Base-by-base conservation (phyloP, 768 basidiomycete species). In the Psilocybe tampanensis region DNA sequence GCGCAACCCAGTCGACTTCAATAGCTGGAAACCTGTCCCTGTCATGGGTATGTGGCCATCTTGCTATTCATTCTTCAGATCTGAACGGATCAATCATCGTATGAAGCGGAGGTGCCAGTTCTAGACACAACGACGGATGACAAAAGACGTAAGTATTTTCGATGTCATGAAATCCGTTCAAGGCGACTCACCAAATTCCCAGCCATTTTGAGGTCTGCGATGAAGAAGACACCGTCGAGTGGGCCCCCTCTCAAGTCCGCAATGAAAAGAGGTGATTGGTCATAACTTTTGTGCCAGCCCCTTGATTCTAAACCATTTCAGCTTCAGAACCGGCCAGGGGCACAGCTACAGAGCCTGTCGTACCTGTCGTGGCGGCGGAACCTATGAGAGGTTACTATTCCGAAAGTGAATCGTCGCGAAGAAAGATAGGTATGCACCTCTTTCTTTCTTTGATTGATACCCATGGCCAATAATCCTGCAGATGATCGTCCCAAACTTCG, bases 221-320 rank as follows among this genome's bases (percentile, higher is more conserved):
- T 65, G 44, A 65, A 62, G 52, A 63, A 59, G 45, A 47, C 58
- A 3, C 22, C 51, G 42, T 33, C 52, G 15, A 47, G 44, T 5
- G 55, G 49, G 15, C 53, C 59, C 7, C 52, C 55, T n/a, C 39
- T 63, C 43, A 66, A 69, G 51, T 63, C 68, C 3, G 64, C 61
- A 22, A 34, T 69, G 59, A 69, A 69, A 47, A 32, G 29, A 13
- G 29, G 29, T 29, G 29, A 29, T 29, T 29, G 9, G 4, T 5
- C 29, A 29, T 9, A 4, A 9, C 9, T 29, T 29, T 9, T 29
- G 9, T 9, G 29, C 9, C 29, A 29, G 9, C 29, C 9, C 29
- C 9, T 29, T 4, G 29, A 29, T 9, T 29, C 29, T 5, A 29
- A 29, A 9, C 9, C 29, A 5, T 29, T 29, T 29, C 29, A 29